phyloP scores from a whole-genome alignment of 495 filamentous ascomycete genomes.

The Penicillium diatomitis region DNA sequence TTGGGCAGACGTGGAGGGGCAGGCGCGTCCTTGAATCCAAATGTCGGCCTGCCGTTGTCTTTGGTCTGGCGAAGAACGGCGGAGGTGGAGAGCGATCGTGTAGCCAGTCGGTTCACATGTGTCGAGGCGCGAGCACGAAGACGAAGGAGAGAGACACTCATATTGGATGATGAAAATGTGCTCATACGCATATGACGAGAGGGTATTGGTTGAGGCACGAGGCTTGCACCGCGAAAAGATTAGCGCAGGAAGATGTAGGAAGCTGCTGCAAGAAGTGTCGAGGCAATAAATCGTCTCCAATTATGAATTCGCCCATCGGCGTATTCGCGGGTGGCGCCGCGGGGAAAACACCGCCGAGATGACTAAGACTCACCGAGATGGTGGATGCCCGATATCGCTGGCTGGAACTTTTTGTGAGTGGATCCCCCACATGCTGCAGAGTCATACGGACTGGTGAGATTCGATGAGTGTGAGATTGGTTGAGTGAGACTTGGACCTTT shows the following conservation, averaged over 20 bases:
- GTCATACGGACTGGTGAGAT: not conserved
- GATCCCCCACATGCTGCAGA: slow-evolving; percentile 5
- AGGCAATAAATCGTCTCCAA: slow-evolving; percentile 1
- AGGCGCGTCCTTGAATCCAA: slow-evolving; percentile 43
- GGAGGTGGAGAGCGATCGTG: slow-evolving; percentile 29
- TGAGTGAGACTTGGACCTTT: not conserved
- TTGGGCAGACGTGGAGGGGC: slow-evolving; percentile 77
- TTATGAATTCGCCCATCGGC: slow-evolving; percentile 1
- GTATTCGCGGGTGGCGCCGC: slow-evolving; percentile 5
- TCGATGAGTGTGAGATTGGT: too few relatives aligned
- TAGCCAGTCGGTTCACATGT: slow-evolving; percentile 9
- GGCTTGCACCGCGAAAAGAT: too few relatives aligned
- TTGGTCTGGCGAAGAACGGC: slow-evolving; percentile 15
- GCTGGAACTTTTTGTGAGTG: slow-evolving; percentile 8
- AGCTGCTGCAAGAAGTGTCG: not conserved
- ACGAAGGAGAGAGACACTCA: slow-evolving; percentile 9
- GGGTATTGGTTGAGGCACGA: slow-evolving; percentile 1
- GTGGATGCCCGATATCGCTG: slow-evolving; percentile 23
- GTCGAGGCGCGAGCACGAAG: slow-evolving; percentile 14
- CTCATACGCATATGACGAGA: not conserved
- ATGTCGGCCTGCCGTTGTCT: slow-evolving; percentile 22
- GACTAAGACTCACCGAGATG: slow-evolving; percentile 22
- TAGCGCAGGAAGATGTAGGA: too few relatives aligned
- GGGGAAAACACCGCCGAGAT: slow-evolving; percentile 4
- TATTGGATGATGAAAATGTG: not conserved